Evolutionary conservation across 2,329 filamentous ascomycete species (phyloP).

Genomic region (Fusarium penzigii): DNA sequence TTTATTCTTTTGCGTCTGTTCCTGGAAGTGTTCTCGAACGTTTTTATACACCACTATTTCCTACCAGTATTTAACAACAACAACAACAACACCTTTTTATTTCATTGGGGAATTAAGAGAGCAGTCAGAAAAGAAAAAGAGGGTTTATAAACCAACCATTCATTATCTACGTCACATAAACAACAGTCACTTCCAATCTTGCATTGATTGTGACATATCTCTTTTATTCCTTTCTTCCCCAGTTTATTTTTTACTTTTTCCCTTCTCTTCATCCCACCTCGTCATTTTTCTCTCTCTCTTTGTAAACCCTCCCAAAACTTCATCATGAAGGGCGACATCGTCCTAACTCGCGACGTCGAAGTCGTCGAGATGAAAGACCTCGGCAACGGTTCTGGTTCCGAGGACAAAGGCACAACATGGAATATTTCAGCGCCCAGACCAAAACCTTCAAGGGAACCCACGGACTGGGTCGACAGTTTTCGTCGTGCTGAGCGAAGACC

Average conservation of each 20-base stretch:
- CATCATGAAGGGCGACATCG: conserved; percentile 19
- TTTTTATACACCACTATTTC: background rate
- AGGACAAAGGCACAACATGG: conserved; percentile 12
- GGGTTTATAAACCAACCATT: background rate
- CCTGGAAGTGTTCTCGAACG: background rate
- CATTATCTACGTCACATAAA: background rate
- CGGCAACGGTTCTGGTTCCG: conserved; percentile 1
- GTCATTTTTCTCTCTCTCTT: background rate
- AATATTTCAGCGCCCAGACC: conserved; percentile 9
- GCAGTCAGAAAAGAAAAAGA: background rate
- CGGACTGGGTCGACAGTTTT: conserved; percentile 24
- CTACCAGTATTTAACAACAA: no score
- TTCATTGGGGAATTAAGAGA: no score
- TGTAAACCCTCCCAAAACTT: background rate
- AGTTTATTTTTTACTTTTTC: background rate
- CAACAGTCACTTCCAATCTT: background rate
- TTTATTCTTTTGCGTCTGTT: background rate
- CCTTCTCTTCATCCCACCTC: background rate
- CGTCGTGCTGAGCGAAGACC: conserved; percentile 19
- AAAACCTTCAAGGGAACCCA: conserved; percentile 1
- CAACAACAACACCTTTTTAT: no score
- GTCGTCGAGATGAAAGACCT: conserved; percentile 19
- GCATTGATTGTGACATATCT: background rate
- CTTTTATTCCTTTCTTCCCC: background rate
- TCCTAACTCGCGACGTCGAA: conserved; percentile 20